Conservation (phyloP, 768 basidiomycete species). For the Sporobolomyces phaffii region DNA sequence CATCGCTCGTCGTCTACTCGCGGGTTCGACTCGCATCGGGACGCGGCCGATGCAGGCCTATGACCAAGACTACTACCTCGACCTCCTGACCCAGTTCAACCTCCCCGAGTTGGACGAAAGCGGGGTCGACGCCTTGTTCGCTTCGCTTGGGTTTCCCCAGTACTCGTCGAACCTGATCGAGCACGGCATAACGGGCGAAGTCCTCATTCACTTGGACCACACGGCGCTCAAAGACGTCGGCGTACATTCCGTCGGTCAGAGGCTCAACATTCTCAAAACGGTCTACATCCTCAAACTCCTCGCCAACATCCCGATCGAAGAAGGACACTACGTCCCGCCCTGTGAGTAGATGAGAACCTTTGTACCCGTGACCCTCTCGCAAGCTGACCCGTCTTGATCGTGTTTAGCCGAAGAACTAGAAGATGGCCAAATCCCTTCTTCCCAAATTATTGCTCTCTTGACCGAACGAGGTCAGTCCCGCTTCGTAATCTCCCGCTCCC, state of each 20-base stretch:
- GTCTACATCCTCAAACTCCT: slow-evolving; percentile 83
- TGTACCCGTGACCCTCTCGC: neutral
- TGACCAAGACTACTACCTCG: neutral
- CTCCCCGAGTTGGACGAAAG: slow-evolving; percentile 44
- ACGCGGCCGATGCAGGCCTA: slow-evolving; percentile 13
- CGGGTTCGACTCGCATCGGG: neutral
- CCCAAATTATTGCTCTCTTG: slow-evolving; percentile 18
- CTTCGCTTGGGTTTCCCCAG: slow-evolving; percentile 70
- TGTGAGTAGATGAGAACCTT: slow-evolving; percentile 51
- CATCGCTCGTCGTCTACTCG: no score
- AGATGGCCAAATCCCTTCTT: neutral
- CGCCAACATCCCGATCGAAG: slow-evolving; percentile 72
- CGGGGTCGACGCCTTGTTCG: slow-evolving; percentile 68
- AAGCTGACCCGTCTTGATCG: no score
- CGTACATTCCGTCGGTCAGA: slow-evolving; percentile 81
- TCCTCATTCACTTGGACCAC: slow-evolving; percentile 74
- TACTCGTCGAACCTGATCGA: slow-evolving; percentile 80
- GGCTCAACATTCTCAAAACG: slow-evolving; percentile 82
- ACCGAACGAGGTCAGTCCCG: slow-evolving; percentile 26
- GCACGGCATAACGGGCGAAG: slow-evolving; percentile 86
- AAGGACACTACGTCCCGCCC: slow-evolving; percentile 79
- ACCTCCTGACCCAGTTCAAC: neutral
- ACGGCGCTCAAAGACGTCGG: slow-evolving; percentile 80
- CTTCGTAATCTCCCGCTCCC: neutral
- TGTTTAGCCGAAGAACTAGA: slow-evolving; percentile 32